Conservation (phyloP, 2,329 filamentous ascomycete species). For the Cercospora nicotianae region DNA sequence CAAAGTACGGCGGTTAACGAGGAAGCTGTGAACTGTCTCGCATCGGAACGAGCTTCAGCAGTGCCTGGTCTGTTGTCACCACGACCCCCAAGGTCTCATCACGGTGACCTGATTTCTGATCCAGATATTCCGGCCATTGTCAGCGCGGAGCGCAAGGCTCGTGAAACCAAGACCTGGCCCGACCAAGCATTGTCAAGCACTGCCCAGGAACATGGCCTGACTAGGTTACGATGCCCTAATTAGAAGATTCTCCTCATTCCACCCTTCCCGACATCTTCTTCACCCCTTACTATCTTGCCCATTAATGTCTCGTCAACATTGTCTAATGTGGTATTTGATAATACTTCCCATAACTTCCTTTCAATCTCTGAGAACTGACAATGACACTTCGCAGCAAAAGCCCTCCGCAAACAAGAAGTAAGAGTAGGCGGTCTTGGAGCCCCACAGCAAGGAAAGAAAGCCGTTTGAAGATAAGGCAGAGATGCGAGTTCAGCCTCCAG, state of each 20-base stretch:
- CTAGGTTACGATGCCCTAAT: not conserved
- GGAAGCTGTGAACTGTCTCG: no score
- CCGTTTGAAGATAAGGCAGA: constrained; percentile 23
- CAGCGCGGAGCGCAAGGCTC: no score
- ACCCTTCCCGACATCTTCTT: constrained; percentile 14
- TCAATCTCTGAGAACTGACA: constrained; percentile 29
- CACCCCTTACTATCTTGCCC: constrained; percentile 20
- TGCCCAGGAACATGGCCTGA: not conserved
- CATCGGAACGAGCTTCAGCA: no score
- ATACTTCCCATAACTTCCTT: constrained; percentile 37
- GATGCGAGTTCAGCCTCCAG: constrained; percentile 33
- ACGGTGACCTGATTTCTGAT: no score
- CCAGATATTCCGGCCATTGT: not conserved
- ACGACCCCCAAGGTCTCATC: no score
- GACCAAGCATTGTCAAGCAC: not conserved
- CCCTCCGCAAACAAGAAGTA: constrained; percentile 32
- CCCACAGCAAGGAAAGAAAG: not conserved
- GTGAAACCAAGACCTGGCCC: no score
- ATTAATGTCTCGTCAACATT: constrained; percentile 30
- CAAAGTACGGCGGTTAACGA: no score
- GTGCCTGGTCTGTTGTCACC: no score
- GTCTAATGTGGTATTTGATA: constrained; percentile 33
- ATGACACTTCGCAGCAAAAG: constrained; percentile 31
- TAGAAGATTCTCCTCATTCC: constrained; percentile 28
- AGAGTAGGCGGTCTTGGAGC: constrained; percentile 31